A percentile compares a stretch with the other conserved stretches of the same genome.
Conservation (phyloP, 306 rosid genomes). For the Cicer cuneatum region DNA sequence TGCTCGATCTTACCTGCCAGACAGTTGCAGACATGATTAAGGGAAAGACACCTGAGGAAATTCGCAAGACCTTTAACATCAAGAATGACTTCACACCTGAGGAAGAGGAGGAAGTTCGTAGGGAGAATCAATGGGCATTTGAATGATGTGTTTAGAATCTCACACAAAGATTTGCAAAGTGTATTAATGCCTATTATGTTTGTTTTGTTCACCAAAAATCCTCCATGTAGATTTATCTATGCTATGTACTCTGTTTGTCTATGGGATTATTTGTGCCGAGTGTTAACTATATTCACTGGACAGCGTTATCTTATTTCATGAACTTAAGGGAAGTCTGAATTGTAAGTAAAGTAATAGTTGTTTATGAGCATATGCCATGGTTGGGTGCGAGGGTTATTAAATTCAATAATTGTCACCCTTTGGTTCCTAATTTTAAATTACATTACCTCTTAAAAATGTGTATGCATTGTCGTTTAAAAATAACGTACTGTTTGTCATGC, state of each 20-base stretch:
- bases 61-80: slow-evolving; percentile 75
- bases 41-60: slow-evolving; percentile 83
- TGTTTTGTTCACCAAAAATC: slow-evolving; percentile 29
- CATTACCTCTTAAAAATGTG: no score
- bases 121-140: slow-evolving; percentile 90
- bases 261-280: slow-evolving; percentile 40
- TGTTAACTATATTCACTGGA: slow-evolving; percentile 12
- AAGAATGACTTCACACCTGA: slow-evolving; percentile 79
- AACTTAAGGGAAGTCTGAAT: slow-evolving; percentile 40
- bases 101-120: slow-evolving; percentile 86
- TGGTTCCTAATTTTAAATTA: background rate
- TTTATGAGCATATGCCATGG: slow-evolving; percentile 18
- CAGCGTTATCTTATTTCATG: slow-evolving; percentile 37
- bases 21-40: slow-evolving; percentile 86
- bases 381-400: slow-evolving; percentile 16
- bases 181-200: slow-evolving; percentile 37
- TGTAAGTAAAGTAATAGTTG: slow-evolving; percentile 52
- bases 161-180: slow-evolving; percentile 25
- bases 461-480: no score
- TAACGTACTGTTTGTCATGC: no score
- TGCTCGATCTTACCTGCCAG: slow-evolving; percentile 77
- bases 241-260: slow-evolving; percentile 37
- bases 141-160: slow-evolving; percentile 52
- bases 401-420: background rate
- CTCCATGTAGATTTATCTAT: slow-evolving; percentile 38